These are phyloP conservation scores for Paecilomyces formosus DNA, from an alignment of 2,329 filamentous ascomycete genomes.

Conservation along the genomic window DNA sequence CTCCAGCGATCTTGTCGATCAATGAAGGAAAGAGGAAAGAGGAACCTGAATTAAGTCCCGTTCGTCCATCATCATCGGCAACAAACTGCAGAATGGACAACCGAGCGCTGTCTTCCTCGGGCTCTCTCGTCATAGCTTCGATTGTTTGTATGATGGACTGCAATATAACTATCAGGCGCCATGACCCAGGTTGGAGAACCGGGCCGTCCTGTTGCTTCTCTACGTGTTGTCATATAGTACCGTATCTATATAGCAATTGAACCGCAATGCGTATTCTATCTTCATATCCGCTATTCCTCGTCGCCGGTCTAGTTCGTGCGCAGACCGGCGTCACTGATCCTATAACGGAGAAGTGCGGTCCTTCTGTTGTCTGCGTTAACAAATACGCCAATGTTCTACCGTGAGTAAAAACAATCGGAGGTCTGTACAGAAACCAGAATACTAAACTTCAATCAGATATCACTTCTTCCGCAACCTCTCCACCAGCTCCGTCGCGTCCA, in stretches of 20 bases:
- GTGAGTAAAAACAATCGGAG: slow-evolving; percentile 7
- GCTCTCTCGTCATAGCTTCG: not conserved
- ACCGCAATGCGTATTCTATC: slow-evolving; percentile 1
- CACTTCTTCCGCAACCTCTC: slow-evolving; percentile 30
- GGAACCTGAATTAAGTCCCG: not conserved
- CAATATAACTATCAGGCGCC: not conserved
- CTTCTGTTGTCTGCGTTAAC: slow-evolving; percentile 30
- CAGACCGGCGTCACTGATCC: slow-evolving; percentile 21
- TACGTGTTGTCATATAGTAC: not conserved
- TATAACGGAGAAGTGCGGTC: slow-evolving; percentile 20
- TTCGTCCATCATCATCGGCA: not conserved
- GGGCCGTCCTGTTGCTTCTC: not conserved
- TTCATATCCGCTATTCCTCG: not conserved
- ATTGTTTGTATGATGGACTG: not conserved
- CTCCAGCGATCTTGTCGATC: not conserved
- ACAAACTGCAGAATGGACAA: not conserved
- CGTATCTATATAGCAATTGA: not conserved
- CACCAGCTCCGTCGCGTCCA: slow-evolving; percentile 13
- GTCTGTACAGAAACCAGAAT: not conserved
- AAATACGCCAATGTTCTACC: slow-evolving; percentile 24
- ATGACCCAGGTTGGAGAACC: not conserved
- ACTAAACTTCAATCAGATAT: slow-evolving; percentile 23
- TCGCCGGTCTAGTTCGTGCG: slow-evolving; percentile 8
- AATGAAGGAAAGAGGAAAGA: not conserved
- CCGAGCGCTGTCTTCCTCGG: not conserved